Evolutionary conservation across 75 land plant genomes (phyloP), one percentile per base, ranked within the genome.

Genomic region (Sequoia sempervirens): DNA sequence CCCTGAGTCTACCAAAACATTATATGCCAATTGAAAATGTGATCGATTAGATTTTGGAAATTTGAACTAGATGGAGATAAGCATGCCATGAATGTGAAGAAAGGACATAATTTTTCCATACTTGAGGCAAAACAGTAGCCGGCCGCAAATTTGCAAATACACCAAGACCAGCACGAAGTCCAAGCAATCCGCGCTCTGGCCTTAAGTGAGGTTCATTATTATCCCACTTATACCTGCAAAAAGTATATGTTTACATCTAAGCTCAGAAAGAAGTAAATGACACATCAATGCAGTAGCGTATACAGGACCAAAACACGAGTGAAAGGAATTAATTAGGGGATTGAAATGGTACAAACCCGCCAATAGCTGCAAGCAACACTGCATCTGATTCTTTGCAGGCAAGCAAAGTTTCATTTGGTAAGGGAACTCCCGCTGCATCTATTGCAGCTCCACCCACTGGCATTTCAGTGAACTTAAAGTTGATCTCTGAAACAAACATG

Each of bases 111-210:
- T 34, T 81, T n/a, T 56, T 64, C 38, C 80, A 74, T 82, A 97
- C 99, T 90, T 97, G 98, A 46, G 96, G 96, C 28, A 97, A 87
- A 69, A 97, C 99, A 72, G 87, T 75, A 80, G 99, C 99, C 23
- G 99, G 99, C 46, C 99, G 88, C 79, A 97, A 84, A 90, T 97
- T 97, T 12, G 99, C 99, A 90, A 97, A 97, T n/a, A 96, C 99
- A 40, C 91, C 90, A 86, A 97, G 93, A 14, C 99, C 98, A 75
- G 87, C 88, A 26, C 99, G 88, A 54, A 97, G 92, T 81, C 90
- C 91, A 84, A 97, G 96, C 85, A 97, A 84, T 20, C 99, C 99
- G 28, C 96, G 93, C 81, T 97, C 99, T 68, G 99, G 99, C 88
- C 95, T 96, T 85, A 97, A 87, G 76, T 94, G 94, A 68, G 90